phyloP scores from a whole-genome alignment of 805 yeast genomes.

The Yarrowia deformans region DNA sequence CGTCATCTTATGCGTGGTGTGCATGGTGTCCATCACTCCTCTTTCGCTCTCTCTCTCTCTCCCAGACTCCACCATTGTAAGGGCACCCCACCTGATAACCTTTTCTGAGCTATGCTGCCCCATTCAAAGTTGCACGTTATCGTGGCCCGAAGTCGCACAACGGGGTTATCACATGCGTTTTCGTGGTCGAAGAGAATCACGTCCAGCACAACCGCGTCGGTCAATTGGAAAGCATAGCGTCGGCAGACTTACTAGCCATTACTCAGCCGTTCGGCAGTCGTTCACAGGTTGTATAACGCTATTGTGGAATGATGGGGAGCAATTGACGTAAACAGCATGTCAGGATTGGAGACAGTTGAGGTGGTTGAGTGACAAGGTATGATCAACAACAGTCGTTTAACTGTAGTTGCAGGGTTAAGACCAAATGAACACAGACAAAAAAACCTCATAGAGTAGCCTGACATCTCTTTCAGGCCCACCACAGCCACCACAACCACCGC shows the following conservation, averaged over 20 bases:
- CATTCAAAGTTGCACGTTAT: conserved; percentile 35
- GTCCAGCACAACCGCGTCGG: not conserved
- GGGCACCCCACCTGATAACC: conserved; percentile 27
- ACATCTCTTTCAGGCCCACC: too few species aligned
- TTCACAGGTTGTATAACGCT: not conserved
- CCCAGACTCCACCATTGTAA: conserved; percentile 1
- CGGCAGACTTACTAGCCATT: too few species aligned
- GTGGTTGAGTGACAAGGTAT: not conserved
- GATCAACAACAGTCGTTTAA: not conserved
- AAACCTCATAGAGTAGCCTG: too few species aligned
- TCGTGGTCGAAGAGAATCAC: conserved; percentile 12
- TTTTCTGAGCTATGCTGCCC: conserved; percentile 21
- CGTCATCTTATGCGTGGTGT: conserved; percentile 21
- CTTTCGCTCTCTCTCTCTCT: not conserved
- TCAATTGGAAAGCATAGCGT: not conserved
- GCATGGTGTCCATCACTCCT: conserved; percentile 27
- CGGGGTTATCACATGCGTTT: conserved; percentile 21
- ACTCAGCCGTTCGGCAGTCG: too few species aligned
- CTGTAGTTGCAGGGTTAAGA: too few species aligned
- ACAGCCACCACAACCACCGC: not conserved
- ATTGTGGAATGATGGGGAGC: conserved; percentile 23
- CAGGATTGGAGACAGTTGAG: not conserved
- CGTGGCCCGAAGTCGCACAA: conserved; percentile 29
- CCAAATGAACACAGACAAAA: too few species aligned
- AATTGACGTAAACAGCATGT: not conserved